Evolutionary conservation across 1,284 basidiomycete genomes (phyloP).

Genomic region (Bjerkandera adusta): DNA sequence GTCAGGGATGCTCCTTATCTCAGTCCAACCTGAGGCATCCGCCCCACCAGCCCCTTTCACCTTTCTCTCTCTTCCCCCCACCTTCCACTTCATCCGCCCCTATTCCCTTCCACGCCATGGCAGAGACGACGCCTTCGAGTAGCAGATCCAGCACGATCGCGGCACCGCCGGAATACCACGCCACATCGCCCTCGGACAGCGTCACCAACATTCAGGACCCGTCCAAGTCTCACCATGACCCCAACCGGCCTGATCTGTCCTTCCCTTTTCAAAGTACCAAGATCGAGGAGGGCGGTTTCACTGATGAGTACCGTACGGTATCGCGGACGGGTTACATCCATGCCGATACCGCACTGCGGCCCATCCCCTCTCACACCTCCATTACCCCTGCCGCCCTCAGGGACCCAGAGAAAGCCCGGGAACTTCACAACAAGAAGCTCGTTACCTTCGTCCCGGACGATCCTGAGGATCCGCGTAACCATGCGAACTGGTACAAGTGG

Average conservation of each 20-base stretch:
- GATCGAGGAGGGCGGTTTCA: slow-evolving; percentile 27
- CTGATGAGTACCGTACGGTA: slow-evolving; percentile 33
- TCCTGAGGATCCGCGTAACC: slow-evolving; percentile 63
- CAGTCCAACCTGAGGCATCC: too few species aligned
- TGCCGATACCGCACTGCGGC: slow-evolving; percentile 26
- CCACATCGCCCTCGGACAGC: not conserved
- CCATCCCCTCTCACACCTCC: slow-evolving; percentile 28
- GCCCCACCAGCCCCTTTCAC: not conserved
- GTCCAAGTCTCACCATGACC: slow-evolving; percentile 24
- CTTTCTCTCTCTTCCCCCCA: not conserved
- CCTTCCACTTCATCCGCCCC: not conserved
- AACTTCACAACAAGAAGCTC: slow-evolving; percentile 29
- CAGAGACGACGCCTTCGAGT: not conserved
- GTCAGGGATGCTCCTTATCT: too few species aligned
- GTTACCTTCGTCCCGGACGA: slow-evolving; percentile 42
- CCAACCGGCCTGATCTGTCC: slow-evolving; percentile 28
- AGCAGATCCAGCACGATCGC: slow-evolving; percentile 3
- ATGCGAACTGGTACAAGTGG: slow-evolving; percentile 50
- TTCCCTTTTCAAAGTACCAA: slow-evolving; percentile 34
- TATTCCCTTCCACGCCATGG: not conserved
- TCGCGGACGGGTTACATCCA: slow-evolving; percentile 27
- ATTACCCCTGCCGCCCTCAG: slow-evolving; percentile 24
- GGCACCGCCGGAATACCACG: not conserved
- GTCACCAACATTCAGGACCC: slow-evolving; percentile 2
- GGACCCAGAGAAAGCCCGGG: slow-evolving; percentile 33